Evolutionary conservation across 129 eudicot species (phyloP).

Genomic region (Sambucus nigra): DNA sequence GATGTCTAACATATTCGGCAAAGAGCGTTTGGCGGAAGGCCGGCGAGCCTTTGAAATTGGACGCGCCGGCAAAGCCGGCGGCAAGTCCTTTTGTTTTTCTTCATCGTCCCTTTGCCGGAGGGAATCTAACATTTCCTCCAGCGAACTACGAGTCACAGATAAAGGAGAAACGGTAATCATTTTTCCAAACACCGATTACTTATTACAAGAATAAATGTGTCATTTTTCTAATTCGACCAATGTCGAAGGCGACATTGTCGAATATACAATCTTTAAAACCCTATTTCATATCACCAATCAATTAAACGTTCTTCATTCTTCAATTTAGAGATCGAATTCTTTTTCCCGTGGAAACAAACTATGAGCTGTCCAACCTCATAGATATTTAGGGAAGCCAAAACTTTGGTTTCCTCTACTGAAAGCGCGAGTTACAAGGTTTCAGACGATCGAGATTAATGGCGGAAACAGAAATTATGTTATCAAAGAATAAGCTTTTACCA

Average conservation of each 20-base stretch:
- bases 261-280: too few relatives aligned
- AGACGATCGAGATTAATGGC: conserved; percentile 8
- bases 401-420: background rate
- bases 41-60: conserved; percentile 66
- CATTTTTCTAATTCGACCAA: conserved; percentile 9
- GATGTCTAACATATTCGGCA: conserved; percentile 32
- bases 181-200: background rate
- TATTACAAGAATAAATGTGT: background rate
- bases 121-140: conserved; percentile 86
- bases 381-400: background rate
- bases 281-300: background rate
- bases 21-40: conserved; percentile 38
- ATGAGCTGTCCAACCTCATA: background rate
- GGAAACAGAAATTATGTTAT: conserved; percentile 21
- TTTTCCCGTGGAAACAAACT: background rate
- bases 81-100: conserved; percentile 59
- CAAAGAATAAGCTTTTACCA: too few relatives aligned
- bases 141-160: conserved; percentile 56
- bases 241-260: too few relatives aligned
- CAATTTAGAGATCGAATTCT: too few relatives aligned
- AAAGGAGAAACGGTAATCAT: conserved; percentile 49
- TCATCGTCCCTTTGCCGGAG: conserved; percentile 49
- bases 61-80: conserved; percentile 74
- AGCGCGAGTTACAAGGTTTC: background rate
- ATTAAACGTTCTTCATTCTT: too few relatives aligned